phyloP scores from a whole-genome alignment of 306 rosid species.

The Astragalus glycyphyllos region DNA sequence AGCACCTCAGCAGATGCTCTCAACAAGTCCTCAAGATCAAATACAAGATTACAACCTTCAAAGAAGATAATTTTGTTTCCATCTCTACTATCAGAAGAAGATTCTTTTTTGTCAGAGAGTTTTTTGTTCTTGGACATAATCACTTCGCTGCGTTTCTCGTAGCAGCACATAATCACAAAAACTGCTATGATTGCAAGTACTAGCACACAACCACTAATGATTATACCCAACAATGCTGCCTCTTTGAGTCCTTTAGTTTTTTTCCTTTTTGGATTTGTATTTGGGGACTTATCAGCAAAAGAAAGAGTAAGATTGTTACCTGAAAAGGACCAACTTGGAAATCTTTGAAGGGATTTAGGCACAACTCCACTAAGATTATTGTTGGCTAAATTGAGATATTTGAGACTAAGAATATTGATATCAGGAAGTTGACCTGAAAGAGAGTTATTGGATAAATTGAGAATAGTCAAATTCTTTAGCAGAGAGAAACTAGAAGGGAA shows the following conservation, averaged over 20 bases:
- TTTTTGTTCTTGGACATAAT: conserved; percentile 57
- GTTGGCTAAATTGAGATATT: conserved; percentile 66
- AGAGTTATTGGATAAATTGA: conserved; percentile 71
- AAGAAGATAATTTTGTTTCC: conserved; percentile 68
- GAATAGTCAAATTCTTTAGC: no score
- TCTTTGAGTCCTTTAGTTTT: conserved; percentile 53
- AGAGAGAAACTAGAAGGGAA: conserved; percentile 73
- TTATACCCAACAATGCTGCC: conserved; percentile 67
- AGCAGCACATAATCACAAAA: conserved; percentile 55
- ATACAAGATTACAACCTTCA: conserved; percentile 68
- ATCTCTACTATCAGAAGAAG: conserved; percentile 53
- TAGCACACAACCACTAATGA: conserved; percentile 61
- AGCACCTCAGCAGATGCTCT: conserved; percentile 96
- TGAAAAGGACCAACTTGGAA: conserved; percentile 65
- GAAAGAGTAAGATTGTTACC: conserved; percentile 71
- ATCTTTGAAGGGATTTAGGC: conserved; percentile 67
- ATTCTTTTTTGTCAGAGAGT: conserved; percentile 47
- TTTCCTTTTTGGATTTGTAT: conserved; percentile 48
- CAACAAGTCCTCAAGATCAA: conserved; percentile 86
- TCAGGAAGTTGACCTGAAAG: conserved; percentile 80
- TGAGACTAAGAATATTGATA: conserved; percentile 59
- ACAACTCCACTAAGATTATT: conserved; percentile 70
- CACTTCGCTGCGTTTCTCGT: conserved; percentile 27
- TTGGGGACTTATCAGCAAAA: conserved; percentile 45
- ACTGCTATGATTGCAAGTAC: conserved; percentile 51